Conservation (phyloP, 495 filamentous ascomycete species). For the Pseudevernia furfuracea region DNA sequence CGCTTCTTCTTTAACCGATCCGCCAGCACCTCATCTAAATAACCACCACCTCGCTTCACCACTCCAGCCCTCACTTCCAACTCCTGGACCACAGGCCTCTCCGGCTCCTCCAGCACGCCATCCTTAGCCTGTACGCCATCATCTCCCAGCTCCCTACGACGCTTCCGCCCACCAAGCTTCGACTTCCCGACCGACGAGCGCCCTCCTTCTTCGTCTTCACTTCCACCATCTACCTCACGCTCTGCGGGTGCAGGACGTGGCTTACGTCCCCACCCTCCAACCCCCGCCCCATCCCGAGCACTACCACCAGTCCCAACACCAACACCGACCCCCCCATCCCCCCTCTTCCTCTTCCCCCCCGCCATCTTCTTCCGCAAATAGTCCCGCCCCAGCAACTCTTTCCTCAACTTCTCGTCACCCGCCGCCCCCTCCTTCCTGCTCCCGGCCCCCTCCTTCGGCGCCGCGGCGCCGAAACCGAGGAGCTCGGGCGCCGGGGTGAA, state of each 20-base stretch:
- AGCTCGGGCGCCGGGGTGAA: too few species aligned
- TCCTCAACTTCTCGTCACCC: too few species aligned
- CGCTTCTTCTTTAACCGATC: slow-evolving; percentile 45
- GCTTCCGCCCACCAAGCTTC: slow-evolving; percentile 20
- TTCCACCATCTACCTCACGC: slow-evolving; percentile 6
- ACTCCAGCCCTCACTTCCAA: slow-evolving; percentile 11
- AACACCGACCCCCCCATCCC: too few species aligned
- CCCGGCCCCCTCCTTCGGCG: too few species aligned
- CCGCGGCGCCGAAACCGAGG: too few species aligned
- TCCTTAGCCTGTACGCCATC: too few species aligned
- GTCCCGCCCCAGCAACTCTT: too few species aligned
- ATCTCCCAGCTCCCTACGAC: background rate
- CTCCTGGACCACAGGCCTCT: background rate
- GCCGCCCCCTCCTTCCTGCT: too few species aligned
- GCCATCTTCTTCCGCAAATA: too few species aligned
- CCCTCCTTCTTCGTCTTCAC: slow-evolving; percentile 52
- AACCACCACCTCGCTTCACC: slow-evolving; percentile 28
- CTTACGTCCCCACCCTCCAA: slow-evolving; percentile 11
- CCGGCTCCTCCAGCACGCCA: background rate
- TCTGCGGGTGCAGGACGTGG: slow-evolving; percentile 6
- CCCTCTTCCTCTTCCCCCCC: slow-evolving; percentile 25
- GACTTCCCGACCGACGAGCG: slow-evolving; percentile 45
- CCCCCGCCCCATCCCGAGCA: slow-evolving; percentile 26
- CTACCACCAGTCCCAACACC: too few species aligned
- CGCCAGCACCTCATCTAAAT: slow-evolving; percentile 45